These are phyloP conservation scores for Phytophthora meadii DNA, from an alignment of 352 stramenopile genomes.

Conservation along the genomic window DNA sequence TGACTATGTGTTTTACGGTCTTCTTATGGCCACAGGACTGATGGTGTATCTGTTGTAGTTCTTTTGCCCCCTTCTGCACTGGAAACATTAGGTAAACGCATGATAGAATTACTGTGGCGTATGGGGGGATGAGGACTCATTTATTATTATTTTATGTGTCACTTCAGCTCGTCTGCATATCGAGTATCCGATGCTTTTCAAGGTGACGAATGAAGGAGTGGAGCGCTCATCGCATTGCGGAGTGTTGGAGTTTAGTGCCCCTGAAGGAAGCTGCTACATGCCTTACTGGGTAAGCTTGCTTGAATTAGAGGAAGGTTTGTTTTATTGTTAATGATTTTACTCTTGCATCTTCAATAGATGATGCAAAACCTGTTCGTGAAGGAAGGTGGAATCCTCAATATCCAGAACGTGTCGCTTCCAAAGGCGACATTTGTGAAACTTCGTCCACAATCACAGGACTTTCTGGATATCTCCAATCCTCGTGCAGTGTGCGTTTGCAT, in stretches of 20 bases:
- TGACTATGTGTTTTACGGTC: not conserved
- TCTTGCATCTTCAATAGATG: constrained; percentile 75
- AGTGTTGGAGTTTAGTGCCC: constrained; percentile 98
- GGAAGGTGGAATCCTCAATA: constrained; percentile 94
- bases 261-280: constrained; percentile 98
- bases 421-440: constrained; percentile 99
- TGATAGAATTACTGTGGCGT: not conserved
- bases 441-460: constrained; percentile 98
- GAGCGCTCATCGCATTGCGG: constrained; percentile 96
- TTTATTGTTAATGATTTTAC: not conserved
- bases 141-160: constrained; percentile 12
- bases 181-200: constrained; percentile 99
- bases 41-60: constrained; percentile 59
- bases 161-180: constrained; percentile 90
- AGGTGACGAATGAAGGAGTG: constrained; percentile 90
- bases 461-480: constrained; percentile 99
- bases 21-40: constrained; percentile 1
- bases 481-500: constrained; percentile 93
- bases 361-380: constrained; percentile 99
- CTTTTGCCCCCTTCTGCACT: constrained; percentile 97
- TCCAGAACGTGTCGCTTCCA: constrained; percentile 96
- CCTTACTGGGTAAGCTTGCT: constrained; percentile 94
- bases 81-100: constrained; percentile 91
- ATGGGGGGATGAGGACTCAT: not conserved
- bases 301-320: not conserved